Evolutionary conservation across 108 stramenopile species (phyloP).

Genomic region (Cyclotella cryptica): DNA sequence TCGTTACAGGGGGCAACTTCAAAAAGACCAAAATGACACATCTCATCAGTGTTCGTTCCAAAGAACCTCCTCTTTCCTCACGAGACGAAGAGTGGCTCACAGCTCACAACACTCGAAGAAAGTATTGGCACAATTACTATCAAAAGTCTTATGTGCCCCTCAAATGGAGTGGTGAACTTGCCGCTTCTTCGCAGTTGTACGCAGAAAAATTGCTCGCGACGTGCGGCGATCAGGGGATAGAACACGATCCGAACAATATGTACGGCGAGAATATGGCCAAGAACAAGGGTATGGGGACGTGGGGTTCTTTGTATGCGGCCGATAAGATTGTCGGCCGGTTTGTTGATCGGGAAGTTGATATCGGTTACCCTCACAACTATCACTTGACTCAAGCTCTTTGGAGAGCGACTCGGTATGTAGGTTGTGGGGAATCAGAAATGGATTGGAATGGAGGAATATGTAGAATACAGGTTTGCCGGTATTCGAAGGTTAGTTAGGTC

Average conservation of each 20-base stretch:
- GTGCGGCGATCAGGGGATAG: conserved; percentile 10
- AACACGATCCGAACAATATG: conserved; percentile 17
- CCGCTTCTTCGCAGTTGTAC: conserved; percentile 3
- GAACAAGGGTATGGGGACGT: conserved; percentile 26
- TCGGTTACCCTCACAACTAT: conserved; percentile 13
- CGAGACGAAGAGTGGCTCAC: conserved; percentile 24
- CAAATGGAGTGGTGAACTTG: conserved; percentile 27
- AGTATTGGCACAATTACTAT: conserved; percentile 22
- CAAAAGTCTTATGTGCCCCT: conserved; percentile 17
- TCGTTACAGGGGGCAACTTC: conserved; percentile 12
- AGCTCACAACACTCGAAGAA: conserved; percentile 19
- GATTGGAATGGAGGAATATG: conserved; percentile 23
- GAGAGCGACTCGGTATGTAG: conserved; percentile 12
- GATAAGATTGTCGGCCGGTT: conserved; percentile 27
- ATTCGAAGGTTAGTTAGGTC: conserved; percentile 8
- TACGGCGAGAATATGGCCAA: conserved; percentile 34
- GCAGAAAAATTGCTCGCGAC: conserved; percentile 20
- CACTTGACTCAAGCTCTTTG: conserved; percentile 32
- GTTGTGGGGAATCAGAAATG: conserved; percentile 18
- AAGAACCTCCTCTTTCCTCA: neutral
- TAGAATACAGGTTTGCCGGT: conserved; percentile 28
- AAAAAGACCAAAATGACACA: conserved; percentile 6
- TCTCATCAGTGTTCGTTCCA: neutral
- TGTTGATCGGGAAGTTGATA: conserved; percentile 18
- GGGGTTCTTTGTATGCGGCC: conserved; percentile 14